Percentiles rank a stretch among this genome's conserved stretches.
These are phyloP conservation scores for Phytophthora syringae DNA, from an alignment of 352 stramenopile genomes.

Conservation along the genomic window DNA sequence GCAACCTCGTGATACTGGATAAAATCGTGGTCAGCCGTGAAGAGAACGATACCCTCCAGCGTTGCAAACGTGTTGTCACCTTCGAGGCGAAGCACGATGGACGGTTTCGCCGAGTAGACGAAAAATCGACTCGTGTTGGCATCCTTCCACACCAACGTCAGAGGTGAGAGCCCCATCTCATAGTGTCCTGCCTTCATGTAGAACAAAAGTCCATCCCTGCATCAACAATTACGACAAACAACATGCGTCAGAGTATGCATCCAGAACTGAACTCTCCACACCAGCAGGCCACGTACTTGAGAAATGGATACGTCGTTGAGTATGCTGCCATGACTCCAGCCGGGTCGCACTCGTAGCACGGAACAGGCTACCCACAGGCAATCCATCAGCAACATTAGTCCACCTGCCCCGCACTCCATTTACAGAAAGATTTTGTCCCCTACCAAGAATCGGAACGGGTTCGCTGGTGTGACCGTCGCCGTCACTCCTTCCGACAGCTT, in stretches of 20 bases:
- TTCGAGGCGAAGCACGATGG: constrained; percentile 75
- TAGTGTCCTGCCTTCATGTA: constrained; percentile 92
- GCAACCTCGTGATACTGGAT: constrained; percentile 72
- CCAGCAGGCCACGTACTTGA: constrained; percentile 63
- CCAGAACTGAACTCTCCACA: not conserved
- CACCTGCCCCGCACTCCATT: not conserved
- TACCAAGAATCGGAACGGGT: constrained; percentile 84
- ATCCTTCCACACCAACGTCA: constrained; percentile 93
- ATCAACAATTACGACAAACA: constrained; percentile 1
- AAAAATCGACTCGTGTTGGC: constrained; percentile 85
- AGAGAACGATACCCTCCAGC: constrained; percentile 75
- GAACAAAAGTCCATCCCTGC: constrained; percentile 91
- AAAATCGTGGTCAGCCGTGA: constrained; percentile 50
- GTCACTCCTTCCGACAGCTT: constrained; percentile 85
- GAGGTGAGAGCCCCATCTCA: constrained; percentile 85
- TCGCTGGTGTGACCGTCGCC: constrained; percentile 52
- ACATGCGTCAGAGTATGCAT: not conserved
- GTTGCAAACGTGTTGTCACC: constrained; percentile 60
- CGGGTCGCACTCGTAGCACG: constrained; percentile 87
- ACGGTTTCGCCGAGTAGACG: constrained; percentile 69
- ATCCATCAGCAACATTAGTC: constrained; percentile 1
- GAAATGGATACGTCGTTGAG: constrained; percentile 78
- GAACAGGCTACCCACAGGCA: constrained; percentile 61
- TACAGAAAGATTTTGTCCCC: not conserved
- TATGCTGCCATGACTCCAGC: constrained; percentile 83